Evolutionary conservation across 176 grass and related monocot genomes (phyloP).

Genomic region (Oryza rufipogon): DNA sequence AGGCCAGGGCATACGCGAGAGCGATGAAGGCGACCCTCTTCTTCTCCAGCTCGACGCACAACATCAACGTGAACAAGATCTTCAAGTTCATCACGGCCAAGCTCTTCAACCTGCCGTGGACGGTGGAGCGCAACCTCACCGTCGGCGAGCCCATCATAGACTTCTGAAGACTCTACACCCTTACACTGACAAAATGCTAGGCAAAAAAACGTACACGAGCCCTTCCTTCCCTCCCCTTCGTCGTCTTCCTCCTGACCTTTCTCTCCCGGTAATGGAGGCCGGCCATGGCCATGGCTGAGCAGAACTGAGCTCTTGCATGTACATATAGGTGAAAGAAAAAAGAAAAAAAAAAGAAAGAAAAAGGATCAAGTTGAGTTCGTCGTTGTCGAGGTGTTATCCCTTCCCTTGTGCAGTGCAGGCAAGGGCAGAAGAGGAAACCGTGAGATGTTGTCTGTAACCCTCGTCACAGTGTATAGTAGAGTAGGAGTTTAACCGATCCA

Average conservation of each 20-base stretch:
- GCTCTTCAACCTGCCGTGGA: slow-evolving; percentile 87
- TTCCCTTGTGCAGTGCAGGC: not conserved
- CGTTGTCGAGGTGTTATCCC: not conserved
- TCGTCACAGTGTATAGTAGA: slow-evolving; percentile 6
- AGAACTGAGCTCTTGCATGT: not conserved
- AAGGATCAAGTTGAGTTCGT: not conserved
- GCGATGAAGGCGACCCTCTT: slow-evolving; percentile 98
- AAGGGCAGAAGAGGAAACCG: not conserved
- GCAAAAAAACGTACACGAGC: not conserved
- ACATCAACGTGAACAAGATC: slow-evolving; percentile 99
- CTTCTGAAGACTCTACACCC: slow-evolving; percentile 43
- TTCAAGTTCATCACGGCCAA: slow-evolving; percentile 98
- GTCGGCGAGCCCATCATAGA: slow-evolving; percentile 99
- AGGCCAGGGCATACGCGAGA: slow-evolving; percentile 99
- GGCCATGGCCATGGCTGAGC: not conserved
- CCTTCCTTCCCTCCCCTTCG: not conserved
- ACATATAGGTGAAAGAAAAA: not conserved
- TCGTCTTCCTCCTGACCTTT: not conserved
- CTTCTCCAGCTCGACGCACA: slow-evolving; percentile 96
- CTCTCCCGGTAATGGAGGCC: not conserved
- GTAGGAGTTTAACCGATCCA: slow-evolving; percentile 14
- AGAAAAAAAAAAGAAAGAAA: not conserved
- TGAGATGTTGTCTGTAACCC: not conserved
- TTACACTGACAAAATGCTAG: slow-evolving; percentile 6
- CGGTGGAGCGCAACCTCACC: slow-evolving; percentile 89